A percentile compares a stretch with the other conserved stretches of the same genome.
These are phyloP conservation scores for Liriodendron chinense DNA, from an alignment of 164 flowering plant genomes.

Conservation along the genomic window DNA sequence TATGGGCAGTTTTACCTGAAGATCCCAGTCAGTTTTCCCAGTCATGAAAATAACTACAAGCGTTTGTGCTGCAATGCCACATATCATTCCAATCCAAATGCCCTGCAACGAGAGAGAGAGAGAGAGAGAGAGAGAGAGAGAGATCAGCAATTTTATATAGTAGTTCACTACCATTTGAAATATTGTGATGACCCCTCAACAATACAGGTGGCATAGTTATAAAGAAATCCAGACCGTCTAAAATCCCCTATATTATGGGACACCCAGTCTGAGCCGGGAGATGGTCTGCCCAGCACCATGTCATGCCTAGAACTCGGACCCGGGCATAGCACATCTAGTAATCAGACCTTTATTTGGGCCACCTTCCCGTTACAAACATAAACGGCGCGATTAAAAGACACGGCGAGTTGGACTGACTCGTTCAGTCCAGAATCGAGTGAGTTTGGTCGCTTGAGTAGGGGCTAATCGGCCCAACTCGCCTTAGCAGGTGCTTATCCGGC, in stretches of 20 bases:
- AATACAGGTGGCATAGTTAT: background rate
- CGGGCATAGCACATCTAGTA: too few relatives aligned
- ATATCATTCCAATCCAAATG: constrained; percentile 39
- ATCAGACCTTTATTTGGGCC: too few relatives aligned
- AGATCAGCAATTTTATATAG: background rate
- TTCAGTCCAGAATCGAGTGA: too few relatives aligned
- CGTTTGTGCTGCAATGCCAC: constrained; percentile 28
- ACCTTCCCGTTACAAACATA: too few relatives aligned
- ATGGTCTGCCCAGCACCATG: background rate
- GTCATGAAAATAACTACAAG: constrained; percentile 28
- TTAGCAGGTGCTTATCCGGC: too few relatives aligned
- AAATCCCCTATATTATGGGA: too few relatives aligned
- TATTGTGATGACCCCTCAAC: background rate
- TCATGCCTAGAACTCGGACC: too few relatives aligned
- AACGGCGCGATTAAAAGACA: too few relatives aligned
- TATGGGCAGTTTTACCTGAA: constrained; percentile 18
- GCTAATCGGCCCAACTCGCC: too few relatives aligned
- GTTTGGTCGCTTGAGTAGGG: too few relatives aligned
- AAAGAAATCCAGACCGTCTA: background rate
- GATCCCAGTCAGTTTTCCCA: constrained; percentile 36
- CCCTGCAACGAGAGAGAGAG: constrained; percentile 23
- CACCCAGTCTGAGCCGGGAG: background rate
- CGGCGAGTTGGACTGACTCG: too few relatives aligned
- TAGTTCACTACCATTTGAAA: background rate
- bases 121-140: background rate